Evolutionary conservation across 2,329 filamentous ascomycete species (phyloP).

Genomic region (Aspergillus jensenii): DNA sequence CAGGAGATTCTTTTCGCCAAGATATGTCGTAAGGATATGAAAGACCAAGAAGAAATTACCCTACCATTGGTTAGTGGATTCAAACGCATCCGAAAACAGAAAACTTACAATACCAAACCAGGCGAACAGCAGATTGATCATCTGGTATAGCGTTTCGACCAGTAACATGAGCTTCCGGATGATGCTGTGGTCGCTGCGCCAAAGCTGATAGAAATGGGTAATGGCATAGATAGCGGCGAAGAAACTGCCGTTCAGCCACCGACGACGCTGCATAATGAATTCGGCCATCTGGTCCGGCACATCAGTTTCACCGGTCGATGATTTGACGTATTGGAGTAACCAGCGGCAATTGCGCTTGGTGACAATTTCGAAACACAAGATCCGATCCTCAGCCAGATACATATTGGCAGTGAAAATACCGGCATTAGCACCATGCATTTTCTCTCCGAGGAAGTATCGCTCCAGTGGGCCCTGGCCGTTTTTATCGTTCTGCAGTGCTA

Average conservation of each 20-base stretch:
- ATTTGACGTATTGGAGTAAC: constrained; percentile 98
- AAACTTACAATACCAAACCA: constrained; percentile 86
- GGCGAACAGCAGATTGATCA: constrained; percentile 93
- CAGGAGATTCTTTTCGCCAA: constrained; percentile 68
- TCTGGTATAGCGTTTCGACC: constrained; percentile 91
- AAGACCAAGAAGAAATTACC: constrained; percentile 99
- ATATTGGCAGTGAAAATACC: constrained; percentile 95
- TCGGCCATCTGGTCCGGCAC: constrained; percentile 93
- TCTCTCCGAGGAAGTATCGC: constrained; percentile 96
- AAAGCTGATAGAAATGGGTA: constrained; percentile 93
- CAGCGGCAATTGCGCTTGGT: constrained; percentile 96
- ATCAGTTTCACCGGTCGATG: constrained; percentile 92
- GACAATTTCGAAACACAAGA: constrained; percentile 72
- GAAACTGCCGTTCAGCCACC: constrained; percentile 98
- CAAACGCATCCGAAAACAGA: background rate
- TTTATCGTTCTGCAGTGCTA: constrained; percentile 95
- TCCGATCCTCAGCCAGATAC: constrained; percentile 54
- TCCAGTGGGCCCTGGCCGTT: constrained; percentile 88
- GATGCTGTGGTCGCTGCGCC: constrained; percentile 85
- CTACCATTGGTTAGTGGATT: constrained; percentile 27
- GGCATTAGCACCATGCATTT: constrained; percentile 87
- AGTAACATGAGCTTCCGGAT: constrained; percentile 86
- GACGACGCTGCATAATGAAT: constrained; percentile 89
- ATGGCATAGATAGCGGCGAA: constrained; percentile 96
- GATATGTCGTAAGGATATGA: constrained; percentile 87